Evolutionary conservation across 2,329 filamentous ascomycete species (phyloP).

Genomic region (Ilyonectria destructans): DNA sequence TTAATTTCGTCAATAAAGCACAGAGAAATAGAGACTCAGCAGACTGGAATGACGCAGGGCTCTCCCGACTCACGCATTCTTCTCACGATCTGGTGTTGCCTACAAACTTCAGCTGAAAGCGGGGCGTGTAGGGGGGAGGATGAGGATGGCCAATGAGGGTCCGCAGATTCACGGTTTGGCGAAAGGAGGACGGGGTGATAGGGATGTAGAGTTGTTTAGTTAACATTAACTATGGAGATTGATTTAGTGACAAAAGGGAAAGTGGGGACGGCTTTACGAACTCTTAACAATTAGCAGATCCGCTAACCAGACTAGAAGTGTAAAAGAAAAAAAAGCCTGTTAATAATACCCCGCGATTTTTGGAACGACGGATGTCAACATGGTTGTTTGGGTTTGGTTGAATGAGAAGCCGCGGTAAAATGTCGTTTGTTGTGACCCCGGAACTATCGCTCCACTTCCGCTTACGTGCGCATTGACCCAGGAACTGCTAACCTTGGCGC

Average conservation of each 20-base stretch:
- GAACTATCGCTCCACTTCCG: background rate
- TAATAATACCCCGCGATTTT: conserved; percentile 1
- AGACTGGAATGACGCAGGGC: no score
- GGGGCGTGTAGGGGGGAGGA: no score
- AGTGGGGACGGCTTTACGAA: background rate
- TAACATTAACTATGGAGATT: background rate
- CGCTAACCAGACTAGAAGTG: background rate
- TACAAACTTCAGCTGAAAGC: no score
- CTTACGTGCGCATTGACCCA: background rate
- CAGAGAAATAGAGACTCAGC: no score
- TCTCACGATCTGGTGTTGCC: no score
- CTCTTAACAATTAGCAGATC: background rate
- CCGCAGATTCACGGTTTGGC: no score
- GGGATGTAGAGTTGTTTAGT: background rate
- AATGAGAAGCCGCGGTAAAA: background rate
- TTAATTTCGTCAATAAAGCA: no score
- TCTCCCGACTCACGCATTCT: no score
- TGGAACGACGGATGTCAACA: background rate
- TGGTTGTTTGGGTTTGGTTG: background rate
- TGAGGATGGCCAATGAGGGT: no score
- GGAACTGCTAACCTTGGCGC: background rate
- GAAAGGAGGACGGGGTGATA: no score
- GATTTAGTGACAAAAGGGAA: background rate
- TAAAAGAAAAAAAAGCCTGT: background rate
- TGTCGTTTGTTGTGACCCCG: background rate